Conservation (phyloP, 140 eudicot genomes). For the Erigeron philadelphicus region DNA sequence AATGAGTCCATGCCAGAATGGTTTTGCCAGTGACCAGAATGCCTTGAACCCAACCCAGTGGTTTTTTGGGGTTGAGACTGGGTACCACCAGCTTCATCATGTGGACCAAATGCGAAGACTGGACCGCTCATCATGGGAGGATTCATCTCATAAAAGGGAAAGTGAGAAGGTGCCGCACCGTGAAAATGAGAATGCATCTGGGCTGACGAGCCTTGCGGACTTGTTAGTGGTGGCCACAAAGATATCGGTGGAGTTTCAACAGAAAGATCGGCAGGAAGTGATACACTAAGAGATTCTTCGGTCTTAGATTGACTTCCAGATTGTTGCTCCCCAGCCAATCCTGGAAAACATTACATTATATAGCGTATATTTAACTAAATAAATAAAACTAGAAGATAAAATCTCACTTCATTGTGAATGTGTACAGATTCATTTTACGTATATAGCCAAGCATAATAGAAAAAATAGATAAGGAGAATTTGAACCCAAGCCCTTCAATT, state of each 20-base stretch:
- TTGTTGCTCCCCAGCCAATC: constrained; percentile 50
- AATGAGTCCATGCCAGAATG: constrained; percentile 75
- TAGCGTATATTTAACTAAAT: neutral
- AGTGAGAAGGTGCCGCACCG: constrained; percentile 72
- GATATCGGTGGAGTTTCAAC: constrained; percentile 89
- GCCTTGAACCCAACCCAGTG: constrained; percentile 50
- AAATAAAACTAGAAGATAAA: no score
- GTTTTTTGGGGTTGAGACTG: constrained; percentile 67
- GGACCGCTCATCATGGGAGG: constrained; percentile 84
- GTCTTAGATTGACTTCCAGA: constrained; percentile 56
- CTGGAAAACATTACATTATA: constrained; percentile 31
- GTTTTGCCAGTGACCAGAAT: constrained; percentile 79
- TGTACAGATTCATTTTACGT: no score
- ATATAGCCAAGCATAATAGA: no score
- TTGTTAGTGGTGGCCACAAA: constrained; percentile 78
- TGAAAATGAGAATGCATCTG: constrained; percentile 78
- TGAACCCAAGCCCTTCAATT: no score
- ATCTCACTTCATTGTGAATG: no score
- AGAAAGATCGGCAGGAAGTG: constrained; percentile 96
- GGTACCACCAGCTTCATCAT: constrained; percentile 64
- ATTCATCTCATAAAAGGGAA: constrained; percentile 89
- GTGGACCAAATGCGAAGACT: constrained; percentile 67
- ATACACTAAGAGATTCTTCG: constrained; percentile 72
- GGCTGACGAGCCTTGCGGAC: constrained; percentile 72
- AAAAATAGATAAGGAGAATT: no score